Conservation (phyloP, 139 green algal species). For the Chloropicon primus region DNA sequence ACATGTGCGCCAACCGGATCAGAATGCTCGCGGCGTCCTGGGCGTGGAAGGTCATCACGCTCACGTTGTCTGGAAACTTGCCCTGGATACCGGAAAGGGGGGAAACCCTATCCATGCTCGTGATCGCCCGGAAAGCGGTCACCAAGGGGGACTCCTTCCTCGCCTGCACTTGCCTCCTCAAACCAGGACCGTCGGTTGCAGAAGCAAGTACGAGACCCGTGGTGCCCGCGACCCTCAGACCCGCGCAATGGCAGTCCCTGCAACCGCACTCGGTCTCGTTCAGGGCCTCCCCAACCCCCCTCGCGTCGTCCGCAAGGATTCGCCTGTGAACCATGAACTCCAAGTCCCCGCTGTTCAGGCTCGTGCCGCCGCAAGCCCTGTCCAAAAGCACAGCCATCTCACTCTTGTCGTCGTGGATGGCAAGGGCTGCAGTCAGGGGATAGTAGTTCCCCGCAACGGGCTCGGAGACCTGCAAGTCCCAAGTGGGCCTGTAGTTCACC, state of each 20-base stretch:
- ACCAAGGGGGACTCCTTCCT: not conserved
- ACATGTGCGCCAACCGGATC: constrained; percentile 34
- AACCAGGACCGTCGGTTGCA: not conserved
- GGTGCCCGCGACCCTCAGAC: constrained; percentile 8
- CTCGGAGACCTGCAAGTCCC: constrained; percentile 41
- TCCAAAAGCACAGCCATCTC: constrained; percentile 44
- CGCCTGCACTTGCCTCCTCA: not conserved
- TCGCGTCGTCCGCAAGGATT: constrained; percentile 35
- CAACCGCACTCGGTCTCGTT: constrained; percentile 59
- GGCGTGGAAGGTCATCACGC: constrained; percentile 37
- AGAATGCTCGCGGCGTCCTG: constrained; percentile 6
- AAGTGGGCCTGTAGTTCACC: constrained; percentile 34
- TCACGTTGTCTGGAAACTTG: constrained; percentile 28
- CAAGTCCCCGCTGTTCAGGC: constrained; percentile 28
- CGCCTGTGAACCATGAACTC: constrained; percentile 45
- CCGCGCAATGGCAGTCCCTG: constrained; percentile 29
- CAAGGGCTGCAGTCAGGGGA: constrained; percentile 44
- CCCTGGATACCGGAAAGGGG: constrained; percentile 9
- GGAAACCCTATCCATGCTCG: constrained; percentile 1
- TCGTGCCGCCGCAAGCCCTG: constrained; percentile 39
- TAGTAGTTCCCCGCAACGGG: constrained; percentile 58
- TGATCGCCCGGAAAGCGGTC: constrained; percentile 5
- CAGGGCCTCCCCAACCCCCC: constrained; percentile 53
- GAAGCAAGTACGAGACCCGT: not conserved
- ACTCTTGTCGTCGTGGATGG: constrained; percentile 21